Conservation (phyloP, 2,329 filamentous ascomycete species). For the Spiromastix sp. region DNA sequence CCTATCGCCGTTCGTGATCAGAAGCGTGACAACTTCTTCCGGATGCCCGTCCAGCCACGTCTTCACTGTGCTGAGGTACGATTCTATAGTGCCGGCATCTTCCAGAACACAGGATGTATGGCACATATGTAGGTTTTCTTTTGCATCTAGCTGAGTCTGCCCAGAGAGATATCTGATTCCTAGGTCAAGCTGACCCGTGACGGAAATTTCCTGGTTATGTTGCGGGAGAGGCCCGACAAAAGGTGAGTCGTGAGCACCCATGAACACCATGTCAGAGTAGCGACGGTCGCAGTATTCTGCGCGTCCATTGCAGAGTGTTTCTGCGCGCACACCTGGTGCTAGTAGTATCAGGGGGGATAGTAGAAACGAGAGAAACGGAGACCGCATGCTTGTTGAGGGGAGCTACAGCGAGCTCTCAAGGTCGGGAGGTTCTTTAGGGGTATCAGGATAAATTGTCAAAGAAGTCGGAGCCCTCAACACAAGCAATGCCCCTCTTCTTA, state of each 20-base stretch:
- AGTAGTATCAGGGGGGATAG: slow-evolving; percentile 4
- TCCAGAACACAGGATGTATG: slow-evolving; percentile 53
- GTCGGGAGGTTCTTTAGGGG: too few species aligned
- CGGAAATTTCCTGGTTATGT: slow-evolving; percentile 52
- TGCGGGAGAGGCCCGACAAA: slow-evolving; percentile 48
- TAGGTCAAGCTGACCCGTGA: slow-evolving; percentile 47
- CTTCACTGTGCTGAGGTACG: slow-evolving; percentile 49
- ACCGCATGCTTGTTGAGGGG: slow-evolving; percentile 4
- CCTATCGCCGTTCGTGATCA: slow-evolving; percentile 52
- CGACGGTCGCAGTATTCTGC: slow-evolving; percentile 44
- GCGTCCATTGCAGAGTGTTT: slow-evolving; percentile 46
- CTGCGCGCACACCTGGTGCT: slow-evolving; percentile 3
- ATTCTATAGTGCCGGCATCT: slow-evolving; percentile 47
- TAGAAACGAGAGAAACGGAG: slow-evolving; percentile 1
- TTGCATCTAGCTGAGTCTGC: slow-evolving; percentile 46
- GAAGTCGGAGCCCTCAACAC: too few species aligned
- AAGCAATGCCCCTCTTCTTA: too few species aligned
- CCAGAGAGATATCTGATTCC: slow-evolving; percentile 56
- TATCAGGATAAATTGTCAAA: not conserved
- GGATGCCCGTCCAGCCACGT: slow-evolving; percentile 49
- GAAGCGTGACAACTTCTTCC: slow-evolving; percentile 52
- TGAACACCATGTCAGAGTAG: slow-evolving; percentile 51
- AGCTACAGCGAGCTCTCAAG: too few species aligned
- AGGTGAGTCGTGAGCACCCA: slow-evolving; percentile 56
- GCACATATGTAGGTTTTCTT: slow-evolving; percentile 48